phyloP scores from a whole-genome alignment of 202 grass and related monocot genomes.

The Bolboschoenoplectus hybrid region DNA sequence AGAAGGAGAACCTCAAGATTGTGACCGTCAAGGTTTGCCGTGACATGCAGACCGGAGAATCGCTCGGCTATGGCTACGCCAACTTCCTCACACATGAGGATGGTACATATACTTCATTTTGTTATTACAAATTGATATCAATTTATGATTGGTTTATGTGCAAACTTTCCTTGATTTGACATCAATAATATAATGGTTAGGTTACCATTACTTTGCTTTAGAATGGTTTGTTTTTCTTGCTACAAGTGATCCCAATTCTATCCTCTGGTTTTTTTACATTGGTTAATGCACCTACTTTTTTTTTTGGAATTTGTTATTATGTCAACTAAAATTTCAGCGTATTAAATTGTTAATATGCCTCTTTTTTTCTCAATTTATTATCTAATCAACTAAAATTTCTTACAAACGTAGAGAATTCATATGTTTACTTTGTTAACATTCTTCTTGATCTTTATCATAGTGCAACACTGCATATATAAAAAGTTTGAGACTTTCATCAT shows the following conservation, averaged over 20 bases:
- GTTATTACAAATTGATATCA: background rate
- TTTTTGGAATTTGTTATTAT: background rate
- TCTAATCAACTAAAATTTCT: background rate
- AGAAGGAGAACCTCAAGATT: slow-evolving; percentile 53
- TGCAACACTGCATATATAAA: background rate
- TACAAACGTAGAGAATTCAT: background rate
- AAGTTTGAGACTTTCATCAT: background rate
- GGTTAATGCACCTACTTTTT: slow-evolving; percentile 11
- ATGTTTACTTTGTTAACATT: background rate
- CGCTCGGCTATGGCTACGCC: slow-evolving; percentile 76
- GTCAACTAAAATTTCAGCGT: no score
- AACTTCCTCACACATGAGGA: slow-evolving; percentile 69
- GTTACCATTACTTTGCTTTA: background rate
- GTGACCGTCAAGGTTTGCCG: slow-evolving; percentile 76
- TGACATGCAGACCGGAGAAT: slow-evolving; percentile 56
- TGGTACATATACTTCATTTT: slow-evolving; percentile 42
- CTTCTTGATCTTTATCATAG: background rate
- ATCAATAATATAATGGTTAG: background rate
- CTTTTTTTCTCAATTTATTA: background rate
- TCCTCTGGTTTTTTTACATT: background rate
- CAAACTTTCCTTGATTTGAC: background rate
- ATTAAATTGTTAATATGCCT: no score
- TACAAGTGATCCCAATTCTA: background rate
- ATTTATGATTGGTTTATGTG: background rate
- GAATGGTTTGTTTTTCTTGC: slow-evolving; percentile 3